Percentiles rank a stretch among this genome's conserved stretches.
phyloP scores from a whole-genome alignment of 352 stramenopile species.

The Phytophthora agathidicida region DNA sequence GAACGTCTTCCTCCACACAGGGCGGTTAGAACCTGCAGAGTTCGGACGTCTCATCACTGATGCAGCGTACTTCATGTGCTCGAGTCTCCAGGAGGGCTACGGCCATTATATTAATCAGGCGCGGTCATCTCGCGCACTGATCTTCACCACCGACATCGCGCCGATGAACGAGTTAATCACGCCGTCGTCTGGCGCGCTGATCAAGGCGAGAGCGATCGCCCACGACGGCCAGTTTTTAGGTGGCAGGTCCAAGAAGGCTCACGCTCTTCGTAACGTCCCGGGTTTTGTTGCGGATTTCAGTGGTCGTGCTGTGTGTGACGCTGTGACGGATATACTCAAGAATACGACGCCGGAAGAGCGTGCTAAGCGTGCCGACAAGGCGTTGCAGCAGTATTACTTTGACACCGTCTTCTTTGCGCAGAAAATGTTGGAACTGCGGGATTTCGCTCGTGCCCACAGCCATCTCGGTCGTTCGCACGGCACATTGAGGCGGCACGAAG shows the following conservation, averaged over 20 bases:
- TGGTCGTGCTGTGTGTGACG: constrained; percentile 44
- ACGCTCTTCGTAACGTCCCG: constrained; percentile 40
- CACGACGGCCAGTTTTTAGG: constrained; percentile 45
- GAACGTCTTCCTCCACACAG: constrained; percentile 42
- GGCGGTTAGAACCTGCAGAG: constrained; percentile 33
- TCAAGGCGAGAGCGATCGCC: constrained; percentile 24
- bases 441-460: constrained; percentile 36
- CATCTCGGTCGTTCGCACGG: constrained; percentile 21
- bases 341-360: constrained; percentile 40
- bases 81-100: constrained; percentile 60
- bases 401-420: constrained; percentile 69
- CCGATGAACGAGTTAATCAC: constrained; percentile 74
- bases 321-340: constrained; percentile 43
- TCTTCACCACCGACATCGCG: constrained; percentile 57
- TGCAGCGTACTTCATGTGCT: constrained; percentile 51
- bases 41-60: constrained; percentile 54
- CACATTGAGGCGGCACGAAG: constrained; percentile 23
- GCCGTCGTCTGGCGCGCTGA: constrained; percentile 42
- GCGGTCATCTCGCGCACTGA: constrained; percentile 44
- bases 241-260: constrained; percentile 27
- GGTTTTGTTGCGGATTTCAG: constrained; percentile 52
- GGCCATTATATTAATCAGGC: constrained; percentile 77
- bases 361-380: constrained; percentile 32
- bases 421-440: constrained; percentile 56
- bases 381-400: constrained; percentile 64